A percentile compares a stretch with the other conserved stretches of the same genome.
Conservation (phyloP, 2,329 filamentous ascomycete genomes). For the Epichloe gansuensis region DNA sequence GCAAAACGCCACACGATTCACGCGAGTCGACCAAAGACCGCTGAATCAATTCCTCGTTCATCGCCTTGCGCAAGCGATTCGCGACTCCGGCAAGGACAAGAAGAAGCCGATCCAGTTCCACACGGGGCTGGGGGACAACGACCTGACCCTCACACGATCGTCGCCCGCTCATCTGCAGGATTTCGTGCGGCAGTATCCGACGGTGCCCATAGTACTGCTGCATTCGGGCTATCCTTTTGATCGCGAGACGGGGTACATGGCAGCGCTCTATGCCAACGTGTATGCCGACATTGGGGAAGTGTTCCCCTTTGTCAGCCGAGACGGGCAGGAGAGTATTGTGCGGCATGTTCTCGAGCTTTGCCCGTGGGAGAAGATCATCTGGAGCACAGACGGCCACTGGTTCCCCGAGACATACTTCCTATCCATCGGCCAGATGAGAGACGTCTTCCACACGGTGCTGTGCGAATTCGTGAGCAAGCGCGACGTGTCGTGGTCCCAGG, state of each 20-base stretch:
- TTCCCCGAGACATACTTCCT: slow-evolving; percentile 69
- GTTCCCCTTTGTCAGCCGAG: slow-evolving; percentile 63
- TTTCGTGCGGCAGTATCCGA: slow-evolving; percentile 56
- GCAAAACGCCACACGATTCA: slow-evolving; percentile 21
- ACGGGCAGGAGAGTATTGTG: slow-evolving; percentile 60
- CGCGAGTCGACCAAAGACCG: slow-evolving; percentile 45
- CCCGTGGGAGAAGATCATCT: slow-evolving; percentile 62
- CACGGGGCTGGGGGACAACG: slow-evolving; percentile 69
- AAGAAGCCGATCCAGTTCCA: slow-evolving; percentile 75
- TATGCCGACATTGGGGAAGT: slow-evolving; percentile 76
- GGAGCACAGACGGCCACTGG: slow-evolving; percentile 70
- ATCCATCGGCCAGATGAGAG: slow-evolving; percentile 57
- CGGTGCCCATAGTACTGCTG: slow-evolving; percentile 62
- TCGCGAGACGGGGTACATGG: slow-evolving; percentile 65
- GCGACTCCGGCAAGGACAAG: slow-evolving; percentile 25
- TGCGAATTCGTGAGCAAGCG: slow-evolving; percentile 51
- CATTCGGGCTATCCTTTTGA: slow-evolving; percentile 76
- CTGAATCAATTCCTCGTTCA: slow-evolving; percentile 62
- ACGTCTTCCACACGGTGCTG: slow-evolving; percentile 56
- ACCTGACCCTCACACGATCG: slow-evolving; percentile 54
- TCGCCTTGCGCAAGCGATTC: slow-evolving; percentile 45
- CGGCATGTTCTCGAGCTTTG: slow-evolving; percentile 63
- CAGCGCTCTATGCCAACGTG: slow-evolving; percentile 63
- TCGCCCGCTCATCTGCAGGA: slow-evolving; percentile 65
- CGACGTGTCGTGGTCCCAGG: slow-evolving; percentile 48